Evolutionary conservation across 768 basidiomycete genomes (phyloP).

Genomic region (Coprinellus micaceus): DNA sequence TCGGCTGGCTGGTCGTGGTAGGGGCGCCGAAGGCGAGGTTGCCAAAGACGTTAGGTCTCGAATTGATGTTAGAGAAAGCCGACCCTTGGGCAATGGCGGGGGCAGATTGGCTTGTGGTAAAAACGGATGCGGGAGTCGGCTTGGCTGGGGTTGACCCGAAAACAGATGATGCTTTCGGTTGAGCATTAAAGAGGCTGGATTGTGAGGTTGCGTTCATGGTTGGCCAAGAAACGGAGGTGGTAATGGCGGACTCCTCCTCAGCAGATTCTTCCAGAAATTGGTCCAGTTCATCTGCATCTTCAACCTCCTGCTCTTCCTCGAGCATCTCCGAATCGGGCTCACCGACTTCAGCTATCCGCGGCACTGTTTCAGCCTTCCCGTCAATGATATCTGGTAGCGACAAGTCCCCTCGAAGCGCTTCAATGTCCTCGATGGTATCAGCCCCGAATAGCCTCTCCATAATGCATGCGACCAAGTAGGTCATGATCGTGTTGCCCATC

Average conservation of each 20-base stretch:
- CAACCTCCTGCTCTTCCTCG: slow-evolving; percentile 23
- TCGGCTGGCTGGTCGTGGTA: slow-evolving; percentile 10
- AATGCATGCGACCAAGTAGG: slow-evolving; percentile 87
- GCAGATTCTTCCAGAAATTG: not conserved
- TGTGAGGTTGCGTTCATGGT: not conserved
- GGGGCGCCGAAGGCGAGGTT: slow-evolving; percentile 32
- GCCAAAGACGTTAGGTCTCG: slow-evolving; percentile 33
- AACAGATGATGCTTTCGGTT: not conserved
- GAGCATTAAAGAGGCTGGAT: not conserved
- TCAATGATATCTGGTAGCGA: slow-evolving; percentile 66
- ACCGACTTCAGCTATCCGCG: slow-evolving; percentile 20
- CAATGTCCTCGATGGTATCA: slow-evolving; percentile 75
- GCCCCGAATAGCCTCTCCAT: slow-evolving; percentile 82
- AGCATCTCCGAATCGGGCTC: slow-evolving; percentile 24
- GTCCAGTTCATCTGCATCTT: slow-evolving; percentile 1
- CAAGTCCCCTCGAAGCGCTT: slow-evolving; percentile 56
- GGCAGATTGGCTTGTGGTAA: slow-evolving; percentile 8
- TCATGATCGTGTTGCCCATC: slow-evolving; percentile 65
- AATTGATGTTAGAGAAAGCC: slow-evolving; percentile 3
- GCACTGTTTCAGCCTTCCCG: slow-evolving; percentile 39
- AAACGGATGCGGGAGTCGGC: slow-evolving; percentile 10
- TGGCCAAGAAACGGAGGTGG: not conserved
- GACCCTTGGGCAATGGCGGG: slow-evolving; percentile 9
- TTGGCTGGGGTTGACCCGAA: slow-evolving; percentile 8
- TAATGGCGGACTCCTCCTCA: not conserved